Evolutionary conservation across 352 stramenopile genomes (phyloP), one percentile per base, ranked within the genome.

Genomic region (Phytophthora cactorum): DNA sequence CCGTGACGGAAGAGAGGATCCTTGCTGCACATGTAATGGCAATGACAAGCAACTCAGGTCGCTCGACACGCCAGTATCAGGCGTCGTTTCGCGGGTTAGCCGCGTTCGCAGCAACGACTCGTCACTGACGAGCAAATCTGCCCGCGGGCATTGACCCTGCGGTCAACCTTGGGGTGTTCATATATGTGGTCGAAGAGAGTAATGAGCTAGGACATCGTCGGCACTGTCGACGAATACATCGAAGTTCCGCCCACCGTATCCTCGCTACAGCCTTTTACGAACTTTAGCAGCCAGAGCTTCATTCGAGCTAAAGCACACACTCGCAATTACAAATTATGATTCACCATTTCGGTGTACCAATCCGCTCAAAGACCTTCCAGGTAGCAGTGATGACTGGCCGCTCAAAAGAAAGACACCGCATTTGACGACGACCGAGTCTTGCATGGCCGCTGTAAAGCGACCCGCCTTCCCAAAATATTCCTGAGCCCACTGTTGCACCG

Each of bases 371-470:
- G 55, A 64, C 50, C 45, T 61, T 36, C 43, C 14, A 4, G 52
- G 17, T 8, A 29, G 5, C 15, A 17, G 17, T 63, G 63, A 72
- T 75, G 52, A 75, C 63, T 75, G 68, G 31, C 55, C 5, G 44
- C 12, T 27, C 49, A 59, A 72, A 29, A 49, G 46, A 39, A 45
- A 67, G 51, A 11, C 53, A 28, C n/a, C 50, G 50, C 44, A 29
- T 58, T 67, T 59, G 44, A 56, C 51, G 45, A 63, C 66, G 51
- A 50, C 17, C 69, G 45, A 77, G 69, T 77, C 68, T 66, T 12
- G 65, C 64, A 66, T 77, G 55, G 62, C 56, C 34, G 44, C 22
- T 22, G 36, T 38, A 61, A 61, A 56, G 54, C 43, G 39, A 27
- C n/a, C 41, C 7, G 53, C 15, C 5, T 51, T 56, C 38, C 52